A percentile compares a stretch with the other conserved stretches of the same genome.
These are phyloP conservation scores for Amauroascus verrucosus DNA, from an alignment of 2,329 filamentous ascomycete species.

Conservation along the genomic window DNA sequence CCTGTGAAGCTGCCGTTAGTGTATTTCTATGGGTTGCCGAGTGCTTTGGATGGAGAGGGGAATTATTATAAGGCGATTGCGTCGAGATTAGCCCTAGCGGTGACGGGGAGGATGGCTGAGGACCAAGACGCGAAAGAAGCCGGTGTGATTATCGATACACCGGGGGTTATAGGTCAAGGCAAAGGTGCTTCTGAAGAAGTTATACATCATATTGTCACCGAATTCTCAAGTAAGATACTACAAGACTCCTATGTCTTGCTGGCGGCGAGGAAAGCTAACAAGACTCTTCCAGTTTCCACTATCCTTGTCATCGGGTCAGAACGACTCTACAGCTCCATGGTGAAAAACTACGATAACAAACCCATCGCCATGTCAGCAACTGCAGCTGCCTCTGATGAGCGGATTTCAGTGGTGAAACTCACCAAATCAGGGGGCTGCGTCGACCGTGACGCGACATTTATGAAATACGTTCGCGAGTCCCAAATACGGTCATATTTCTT, in stretches of 20 bases:
- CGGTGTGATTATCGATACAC: slow-evolving; percentile 79
- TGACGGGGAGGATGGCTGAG: slow-evolving; percentile 65
- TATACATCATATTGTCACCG: slow-evolving; percentile 66
- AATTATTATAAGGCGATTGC: slow-evolving; percentile 63
- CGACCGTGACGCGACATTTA: slow-evolving; percentile 61
- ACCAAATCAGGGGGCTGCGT: slow-evolving; percentile 80
- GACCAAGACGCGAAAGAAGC: slow-evolving; percentile 60
- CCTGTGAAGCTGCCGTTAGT: slow-evolving; percentile 88
- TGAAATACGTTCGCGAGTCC: slow-evolving; percentile 62
- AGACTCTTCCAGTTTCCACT: slow-evolving; percentile 50
- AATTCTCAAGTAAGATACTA: slow-evolving; percentile 49
- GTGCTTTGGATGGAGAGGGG: slow-evolving; percentile 58
- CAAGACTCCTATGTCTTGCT: neutral
- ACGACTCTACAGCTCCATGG: slow-evolving; percentile 62
- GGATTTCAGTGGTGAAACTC: slow-evolving; percentile 64
- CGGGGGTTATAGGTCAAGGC: slow-evolving; percentile 56
- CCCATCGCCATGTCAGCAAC: slow-evolving; percentile 39
- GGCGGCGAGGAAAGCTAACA: neutral
- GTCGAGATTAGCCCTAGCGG: slow-evolving; percentile 66
- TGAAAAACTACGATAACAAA: slow-evolving; percentile 53
- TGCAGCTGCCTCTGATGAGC: slow-evolving; percentile 47
- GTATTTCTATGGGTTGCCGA: slow-evolving; percentile 72
- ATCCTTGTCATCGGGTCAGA: slow-evolving; percentile 75
- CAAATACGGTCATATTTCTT: slow-evolving; percentile 92
- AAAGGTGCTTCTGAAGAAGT: slow-evolving; percentile 59